Evolutionary conservation across 2,329 filamentous ascomycete species (phyloP).

Genomic region (Aspergillus persii): DNA sequence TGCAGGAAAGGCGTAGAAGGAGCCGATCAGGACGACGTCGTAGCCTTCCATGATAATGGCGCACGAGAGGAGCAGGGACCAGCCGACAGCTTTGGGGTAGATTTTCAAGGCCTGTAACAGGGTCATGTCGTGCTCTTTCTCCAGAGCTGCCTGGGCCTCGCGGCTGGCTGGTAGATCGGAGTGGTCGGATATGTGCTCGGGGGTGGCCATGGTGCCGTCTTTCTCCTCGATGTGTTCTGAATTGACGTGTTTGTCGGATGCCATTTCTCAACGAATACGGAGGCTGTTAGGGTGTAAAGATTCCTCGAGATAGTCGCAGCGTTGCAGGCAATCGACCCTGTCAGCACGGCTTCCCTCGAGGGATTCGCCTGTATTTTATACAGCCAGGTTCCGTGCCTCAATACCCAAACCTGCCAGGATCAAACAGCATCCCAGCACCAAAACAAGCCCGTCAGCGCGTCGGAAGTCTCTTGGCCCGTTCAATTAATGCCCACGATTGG

Average conservation of each 20-base stretch:
- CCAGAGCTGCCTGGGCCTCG: conserved; percentile 2
- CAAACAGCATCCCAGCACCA: neutral
- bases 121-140: conserved; percentile 30
- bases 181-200: neutral
- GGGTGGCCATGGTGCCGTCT: neutral
- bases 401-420: neutral
- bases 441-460: neutral
- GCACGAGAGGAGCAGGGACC: conserved; percentile 36
- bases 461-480: neutral
- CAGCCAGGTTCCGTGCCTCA: neutral
- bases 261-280: neutral
- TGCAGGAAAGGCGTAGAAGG: conserved; percentile 32
- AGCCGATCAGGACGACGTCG: conserved; percentile 34
- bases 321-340: neutral
- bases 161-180: conserved; percentile 1
- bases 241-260: neutral
- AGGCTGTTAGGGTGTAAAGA: neutral
- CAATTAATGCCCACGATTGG: neutral
- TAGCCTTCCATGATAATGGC: conserved; percentile 42
- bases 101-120: conserved; percentile 23
- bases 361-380: neutral
- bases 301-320: neutral
- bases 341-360: neutral
- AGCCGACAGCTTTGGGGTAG: conserved; percentile 33
- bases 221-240: conserved; percentile 5